Evolutionary conservation across 1,284 basidiomycete genomes (phyloP).

Genomic region (Golubevia sp.): DNA sequence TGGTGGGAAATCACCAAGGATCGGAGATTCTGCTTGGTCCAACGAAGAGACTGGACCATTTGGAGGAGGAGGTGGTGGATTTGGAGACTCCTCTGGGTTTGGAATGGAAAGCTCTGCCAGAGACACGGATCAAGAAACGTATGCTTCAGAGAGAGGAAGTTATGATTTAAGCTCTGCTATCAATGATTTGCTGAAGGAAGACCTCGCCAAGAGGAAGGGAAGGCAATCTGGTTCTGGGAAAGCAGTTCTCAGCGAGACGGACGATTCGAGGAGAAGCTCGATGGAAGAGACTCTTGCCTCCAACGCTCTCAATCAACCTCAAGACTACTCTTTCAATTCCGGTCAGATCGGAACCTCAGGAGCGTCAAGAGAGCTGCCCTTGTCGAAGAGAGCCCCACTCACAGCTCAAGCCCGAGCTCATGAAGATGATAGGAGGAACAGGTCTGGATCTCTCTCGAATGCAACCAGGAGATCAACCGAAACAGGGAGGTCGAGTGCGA

Average conservation of each 20-base stretch:
- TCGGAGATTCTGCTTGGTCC: slow-evolving; percentile 48
- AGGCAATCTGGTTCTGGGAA: too few species aligned
- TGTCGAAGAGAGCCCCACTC: not conserved
- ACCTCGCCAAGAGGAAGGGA: slow-evolving; percentile 12
- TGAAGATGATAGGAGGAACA: too few species aligned
- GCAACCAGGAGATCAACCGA: too few species aligned
- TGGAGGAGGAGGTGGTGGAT: slow-evolving; percentile 11
- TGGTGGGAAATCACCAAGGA: slow-evolving; percentile 20
- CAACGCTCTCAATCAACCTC: not conserved
- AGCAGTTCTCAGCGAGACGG: not conserved
- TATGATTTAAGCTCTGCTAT: slow-evolving; percentile 52
- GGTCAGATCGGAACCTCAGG: not conserved
- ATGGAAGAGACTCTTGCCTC: not conserved
- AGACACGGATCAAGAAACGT: too few species aligned
- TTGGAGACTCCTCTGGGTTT: not conserved
- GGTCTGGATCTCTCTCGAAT: too few species aligned
- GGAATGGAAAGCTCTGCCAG: too few species aligned
- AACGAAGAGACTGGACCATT: slow-evolving; percentile 48
- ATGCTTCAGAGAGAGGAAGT: slow-evolving; percentile 17
- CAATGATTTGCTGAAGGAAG: slow-evolving; percentile 41
- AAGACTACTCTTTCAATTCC: not conserved
- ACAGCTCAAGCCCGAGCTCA: not conserved
- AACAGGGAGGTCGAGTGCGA: too few species aligned
- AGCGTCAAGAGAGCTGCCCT: not conserved
- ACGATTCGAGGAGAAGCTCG: not conserved